Conservation (phyloP, 1,139 yeast species). For the Candida smagusa region DNA sequence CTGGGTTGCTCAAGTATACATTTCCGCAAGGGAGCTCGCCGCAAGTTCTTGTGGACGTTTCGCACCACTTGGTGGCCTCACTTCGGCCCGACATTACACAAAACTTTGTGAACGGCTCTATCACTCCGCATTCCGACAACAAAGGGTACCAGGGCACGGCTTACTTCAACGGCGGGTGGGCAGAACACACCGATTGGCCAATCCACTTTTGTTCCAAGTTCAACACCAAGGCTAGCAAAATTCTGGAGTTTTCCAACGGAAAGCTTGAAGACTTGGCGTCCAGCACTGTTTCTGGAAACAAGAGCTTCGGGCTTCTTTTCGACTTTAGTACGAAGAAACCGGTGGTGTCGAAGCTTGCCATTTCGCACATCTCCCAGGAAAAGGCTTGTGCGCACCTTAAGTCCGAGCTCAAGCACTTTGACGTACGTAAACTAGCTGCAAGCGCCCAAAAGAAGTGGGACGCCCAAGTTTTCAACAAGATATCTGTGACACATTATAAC, state of each 20-base stretch:
- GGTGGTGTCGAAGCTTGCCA: constrained; percentile 26
- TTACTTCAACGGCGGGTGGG: constrained; percentile 32
- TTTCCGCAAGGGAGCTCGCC: constrained; percentile 14
- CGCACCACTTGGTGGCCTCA: constrained; percentile 27
- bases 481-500: constrained; percentile 18
- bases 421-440: constrained; percentile 19
- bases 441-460: constrained; percentile 25
- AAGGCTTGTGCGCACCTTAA: constrained; percentile 30
- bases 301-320: constrained; percentile 22
- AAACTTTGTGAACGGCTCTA: constrained; percentile 24
- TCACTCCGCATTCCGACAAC: constrained; percentile 15
- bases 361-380: constrained; percentile 28
- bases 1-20: constrained; percentile 24
- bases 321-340: constrained; percentile 12
- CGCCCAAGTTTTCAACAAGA: constrained; percentile 22
- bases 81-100: constrained; percentile 32
- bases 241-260: constrained; percentile 13
- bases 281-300: constrained; percentile 8
- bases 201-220: constrained; percentile 30
- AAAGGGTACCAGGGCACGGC: constrained; percentile 23
- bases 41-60: constrained; percentile 23
- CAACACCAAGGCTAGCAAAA: constrained; percentile 13
- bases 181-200: constrained; percentile 26
- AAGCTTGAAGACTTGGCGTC: not conserved
- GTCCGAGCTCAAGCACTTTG: constrained; percentile 17